Base-by-base conservation (phyloP, 371 early-diverging fungal species). In the Mortierella sp. region DNA sequence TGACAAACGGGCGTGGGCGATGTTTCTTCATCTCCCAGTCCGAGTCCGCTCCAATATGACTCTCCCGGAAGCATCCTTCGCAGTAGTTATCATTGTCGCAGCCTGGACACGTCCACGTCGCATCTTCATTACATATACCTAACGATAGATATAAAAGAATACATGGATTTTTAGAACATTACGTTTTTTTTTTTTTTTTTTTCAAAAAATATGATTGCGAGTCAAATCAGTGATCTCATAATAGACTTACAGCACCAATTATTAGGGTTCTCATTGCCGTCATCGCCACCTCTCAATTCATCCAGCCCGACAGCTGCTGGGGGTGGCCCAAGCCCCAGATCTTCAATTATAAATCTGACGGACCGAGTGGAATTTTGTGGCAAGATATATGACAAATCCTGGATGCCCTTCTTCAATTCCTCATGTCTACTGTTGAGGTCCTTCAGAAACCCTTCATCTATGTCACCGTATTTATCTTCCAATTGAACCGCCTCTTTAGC, bases 111-210 rank as follows among this genome's bases (percentile, higher is more conserved):
- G 83, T 83, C 53, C 88, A 73, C n/a, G 79, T 84, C 1, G 90
- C 90, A 72, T 91, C 91, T 21, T 89, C 91, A 60, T 91, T 91
- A 58, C 91, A 91, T 21, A 91, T 85, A 57, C 89, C 90, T 89
- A 66, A 0, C 22, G 48, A 50, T 64, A 24, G 38, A 24, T 58
- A 8, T 45, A 36, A 76, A 24, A 70, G 16, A 63, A 22, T 38
- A 3, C 19, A 32, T 15, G 11, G 70, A 15, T 13, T 9, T 58
- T 48, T 48, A 48, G n/a, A n/a, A 48, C n/a, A 48, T 19, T 10
- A 15, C 2, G 43, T 13, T 43, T 43, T 6, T 36, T 36, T 6
- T 28, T 28, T 2, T 9, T 13, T 43, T 43, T 6, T 36, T 36
- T 6, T 28, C 2, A 1, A 41, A 41, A 36, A 36, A 36, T 36